A percentile compares a stretch with the other conserved stretches of the same genome.
These are phyloP conservation scores for Aspergillus tanneri DNA, from an alignment of 2,329 filamentous ascomycete species.

Conservation along the genomic window DNA sequence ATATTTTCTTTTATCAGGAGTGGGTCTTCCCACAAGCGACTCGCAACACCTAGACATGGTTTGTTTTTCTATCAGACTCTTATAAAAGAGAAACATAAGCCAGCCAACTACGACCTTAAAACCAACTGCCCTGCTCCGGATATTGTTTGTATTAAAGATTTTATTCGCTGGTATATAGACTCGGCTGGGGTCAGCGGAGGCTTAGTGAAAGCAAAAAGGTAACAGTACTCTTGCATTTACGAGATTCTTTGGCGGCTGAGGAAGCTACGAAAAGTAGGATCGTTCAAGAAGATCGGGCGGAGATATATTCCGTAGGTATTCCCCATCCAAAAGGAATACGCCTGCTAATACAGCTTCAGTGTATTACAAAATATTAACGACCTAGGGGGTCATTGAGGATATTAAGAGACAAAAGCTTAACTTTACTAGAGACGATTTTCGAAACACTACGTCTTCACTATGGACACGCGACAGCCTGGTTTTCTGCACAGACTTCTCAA, in stretches of 20 bases:
- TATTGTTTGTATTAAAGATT: conserved; percentile 11
- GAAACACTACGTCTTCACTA: conserved; percentile 6
- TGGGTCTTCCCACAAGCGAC: neutral
- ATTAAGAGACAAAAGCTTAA: conserved; percentile 12
- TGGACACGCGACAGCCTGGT: conserved; percentile 1
- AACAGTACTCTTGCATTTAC: conserved; percentile 3
- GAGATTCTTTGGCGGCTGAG: conserved; percentile 4
- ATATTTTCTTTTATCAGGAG: neutral
- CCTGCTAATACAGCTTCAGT: neutral
- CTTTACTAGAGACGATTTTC: conserved; percentile 9
- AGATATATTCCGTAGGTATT: conserved; percentile 1
- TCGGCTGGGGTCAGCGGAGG: neutral
- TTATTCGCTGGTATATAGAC: conserved; percentile 7
- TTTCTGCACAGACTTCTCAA: conserved; percentile 4
- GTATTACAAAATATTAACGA: conserved; percentile 5
- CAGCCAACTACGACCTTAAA: conserved; percentile 7
- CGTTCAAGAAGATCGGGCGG: neutral
- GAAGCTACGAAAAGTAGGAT: conserved; percentile 8
- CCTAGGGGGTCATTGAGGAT: neutral
- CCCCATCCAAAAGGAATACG: too few relatives aligned
- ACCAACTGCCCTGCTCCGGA: neutral
- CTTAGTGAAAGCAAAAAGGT: conserved; percentile 2
- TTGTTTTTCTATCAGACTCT: conserved; percentile 5
- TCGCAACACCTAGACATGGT: neutral
- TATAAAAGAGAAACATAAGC: conserved; percentile 8